A percentile compares a stretch with the other conserved stretches of the same genome.
phyloP scores from a whole-genome alignment of 495 filamentous ascomycete genomes.

The Podospora comata region DNA sequence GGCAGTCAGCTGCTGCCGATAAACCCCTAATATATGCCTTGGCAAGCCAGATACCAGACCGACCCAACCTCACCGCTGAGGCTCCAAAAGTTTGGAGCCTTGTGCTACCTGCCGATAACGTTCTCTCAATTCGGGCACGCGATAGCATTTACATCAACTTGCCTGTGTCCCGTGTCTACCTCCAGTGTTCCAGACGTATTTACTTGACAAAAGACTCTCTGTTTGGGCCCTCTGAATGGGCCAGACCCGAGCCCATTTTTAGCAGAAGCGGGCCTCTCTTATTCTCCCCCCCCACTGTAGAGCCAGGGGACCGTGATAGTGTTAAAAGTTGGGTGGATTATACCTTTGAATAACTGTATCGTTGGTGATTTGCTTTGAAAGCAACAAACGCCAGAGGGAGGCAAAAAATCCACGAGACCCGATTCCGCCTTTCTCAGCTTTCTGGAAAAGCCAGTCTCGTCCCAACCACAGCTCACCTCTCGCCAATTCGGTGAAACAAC shows the following conservation, averaged over 20 bases:
- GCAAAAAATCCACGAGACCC: not conserved
- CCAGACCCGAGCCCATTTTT: not conserved
- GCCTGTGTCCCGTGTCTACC: not conserved
- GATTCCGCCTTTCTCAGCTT: not conserved
- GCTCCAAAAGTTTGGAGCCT: not conserved
- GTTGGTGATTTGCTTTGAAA: not conserved
- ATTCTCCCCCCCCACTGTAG: not conserved
- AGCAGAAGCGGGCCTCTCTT: not conserved
- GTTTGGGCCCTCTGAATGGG: not conserved
- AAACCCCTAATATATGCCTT: not conserved
- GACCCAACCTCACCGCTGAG: not conserved
- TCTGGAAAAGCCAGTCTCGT: conserved; percentile 10
- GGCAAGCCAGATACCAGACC: not conserved
- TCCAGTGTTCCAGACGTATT: not conserved
- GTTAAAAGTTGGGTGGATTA: not conserved
- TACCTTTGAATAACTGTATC: not conserved
- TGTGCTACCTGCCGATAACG: not conserved
- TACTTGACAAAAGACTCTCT: not conserved
- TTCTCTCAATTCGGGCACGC: not conserved
- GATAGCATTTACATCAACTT: not conserved
- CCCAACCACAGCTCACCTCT: conserved; percentile 8
- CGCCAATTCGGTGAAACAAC: conserved; percentile 10
- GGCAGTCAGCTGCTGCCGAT: not conserved
- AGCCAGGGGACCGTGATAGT: not conserved
- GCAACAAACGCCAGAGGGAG: not conserved